Evolutionary conservation across 805 yeast genomes (phyloP).

Genomic region (Hanseniaspora meyeri): DNA sequence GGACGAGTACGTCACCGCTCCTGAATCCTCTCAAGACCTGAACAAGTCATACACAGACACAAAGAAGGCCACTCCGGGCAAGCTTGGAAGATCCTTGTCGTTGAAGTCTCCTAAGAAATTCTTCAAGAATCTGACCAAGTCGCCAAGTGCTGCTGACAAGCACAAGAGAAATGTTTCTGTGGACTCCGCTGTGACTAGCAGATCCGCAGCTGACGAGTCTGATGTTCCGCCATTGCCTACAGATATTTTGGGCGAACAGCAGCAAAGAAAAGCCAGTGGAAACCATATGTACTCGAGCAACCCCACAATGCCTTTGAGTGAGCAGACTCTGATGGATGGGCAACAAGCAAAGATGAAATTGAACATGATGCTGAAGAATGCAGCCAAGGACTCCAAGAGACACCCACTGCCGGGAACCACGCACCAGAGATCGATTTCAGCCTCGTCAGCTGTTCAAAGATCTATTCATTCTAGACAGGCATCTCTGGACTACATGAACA

Average conservation of each 20-base stretch:
- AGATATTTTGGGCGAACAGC: neutral
- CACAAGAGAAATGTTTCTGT: constrained; percentile 3
- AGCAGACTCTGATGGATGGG: constrained; percentile 13
- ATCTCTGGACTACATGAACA: constrained; percentile 10
- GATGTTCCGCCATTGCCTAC: neutral
- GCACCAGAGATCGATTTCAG: constrained; percentile 9
- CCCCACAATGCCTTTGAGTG: constrained; percentile 11
- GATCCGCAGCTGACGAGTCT: neutral
- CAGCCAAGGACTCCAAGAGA: constrained; percentile 1
- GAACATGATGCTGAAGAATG: constrained; percentile 6
- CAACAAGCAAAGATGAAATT: constrained; percentile 10
- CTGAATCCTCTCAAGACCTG: neutral
- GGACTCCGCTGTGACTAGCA: neutral
- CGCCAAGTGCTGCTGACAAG: neutral
- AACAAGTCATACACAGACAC: neutral
- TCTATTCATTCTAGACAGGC: constrained; percentile 8
- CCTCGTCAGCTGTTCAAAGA: constrained; percentile 9
- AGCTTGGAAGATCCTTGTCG: constrained; percentile 27
- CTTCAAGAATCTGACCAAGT: constrained; percentile 8
- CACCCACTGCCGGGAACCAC: neutral
- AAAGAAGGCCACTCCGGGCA: constrained; percentile 13
- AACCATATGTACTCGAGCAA: constrained; percentile 8
- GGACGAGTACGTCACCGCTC: constrained; percentile 3
- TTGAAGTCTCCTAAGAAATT: constrained; percentile 23
- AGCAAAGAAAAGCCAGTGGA: neutral